Conservation (phyloP, 2,329 filamentous ascomycete species). For the Aureobasidium pullulans region DNA sequence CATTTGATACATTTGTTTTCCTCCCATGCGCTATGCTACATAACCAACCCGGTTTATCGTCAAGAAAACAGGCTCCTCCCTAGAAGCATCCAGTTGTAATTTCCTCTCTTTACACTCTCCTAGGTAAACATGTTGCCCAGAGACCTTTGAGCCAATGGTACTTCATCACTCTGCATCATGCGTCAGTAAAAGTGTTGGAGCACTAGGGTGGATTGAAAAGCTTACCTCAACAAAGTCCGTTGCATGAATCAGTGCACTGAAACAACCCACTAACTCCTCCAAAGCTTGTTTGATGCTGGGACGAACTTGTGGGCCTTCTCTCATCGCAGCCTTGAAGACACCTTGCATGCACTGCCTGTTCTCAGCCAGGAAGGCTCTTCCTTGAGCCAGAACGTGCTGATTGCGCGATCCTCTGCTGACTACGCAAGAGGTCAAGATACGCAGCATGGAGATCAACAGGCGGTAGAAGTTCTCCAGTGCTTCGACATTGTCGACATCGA, state of each 20-base stretch:
- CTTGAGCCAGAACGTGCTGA: constrained; percentile 62
- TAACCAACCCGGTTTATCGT: not conserved
- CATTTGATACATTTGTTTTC: not conserved
- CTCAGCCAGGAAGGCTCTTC: constrained; percentile 70
- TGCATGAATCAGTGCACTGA: constrained; percentile 73
- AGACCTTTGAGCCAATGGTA: not conserved
- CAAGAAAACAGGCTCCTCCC: not conserved
- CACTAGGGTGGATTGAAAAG: constrained; percentile 12
- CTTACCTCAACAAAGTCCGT: constrained; percentile 82
- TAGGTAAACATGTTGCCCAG: constrained; percentile 11
- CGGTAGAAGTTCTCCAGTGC: constrained; percentile 77
- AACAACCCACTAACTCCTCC: constrained; percentile 73
- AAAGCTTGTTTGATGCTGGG: constrained; percentile 48
- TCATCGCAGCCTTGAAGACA: constrained; percentile 64
- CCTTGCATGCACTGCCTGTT: constrained; percentile 79
- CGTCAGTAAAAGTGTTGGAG: not conserved
- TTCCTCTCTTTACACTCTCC: not conserved
- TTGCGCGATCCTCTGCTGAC: constrained; percentile 78
- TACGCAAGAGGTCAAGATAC: constrained; percentile 75
- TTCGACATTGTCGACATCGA: constrained; percentile 60
- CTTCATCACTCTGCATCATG: not conserved
- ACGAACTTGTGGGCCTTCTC: constrained; percentile 44
- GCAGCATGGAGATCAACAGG: constrained; percentile 70
- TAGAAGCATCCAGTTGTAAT: not conserved
- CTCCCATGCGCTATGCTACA: not conserved